phyloP scores from a whole-genome alignment of 495 filamentous ascomycete genomes.

The Tuber borchii region DNA sequence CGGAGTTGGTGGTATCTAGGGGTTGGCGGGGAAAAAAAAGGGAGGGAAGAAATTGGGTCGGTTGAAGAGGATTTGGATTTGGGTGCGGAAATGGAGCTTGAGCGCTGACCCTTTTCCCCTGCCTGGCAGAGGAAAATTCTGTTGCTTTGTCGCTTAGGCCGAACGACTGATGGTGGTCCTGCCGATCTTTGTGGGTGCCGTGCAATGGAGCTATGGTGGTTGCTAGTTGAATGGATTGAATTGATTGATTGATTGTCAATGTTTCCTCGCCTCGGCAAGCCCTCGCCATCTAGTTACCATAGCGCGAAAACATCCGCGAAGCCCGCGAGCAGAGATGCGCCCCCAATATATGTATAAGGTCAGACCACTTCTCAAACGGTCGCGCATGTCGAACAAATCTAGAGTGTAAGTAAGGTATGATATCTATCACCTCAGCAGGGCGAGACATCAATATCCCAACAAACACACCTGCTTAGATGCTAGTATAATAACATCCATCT shows the following conservation, averaged over 20 bases:
- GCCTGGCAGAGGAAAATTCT: neutral
- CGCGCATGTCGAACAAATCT: neutral
- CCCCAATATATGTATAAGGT: neutral
- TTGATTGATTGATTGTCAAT: neutral
- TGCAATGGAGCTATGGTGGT: neutral
- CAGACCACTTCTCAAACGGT: neutral
- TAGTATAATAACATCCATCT: neutral
- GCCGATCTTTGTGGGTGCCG: neutral
- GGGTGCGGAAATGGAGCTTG: neutral
- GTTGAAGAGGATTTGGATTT: neutral
- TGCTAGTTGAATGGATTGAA: neutral
- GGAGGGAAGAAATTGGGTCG: too few species aligned
- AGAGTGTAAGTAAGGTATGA: too few species aligned
- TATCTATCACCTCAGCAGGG: neutral
- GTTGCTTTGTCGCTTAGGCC: neutral
- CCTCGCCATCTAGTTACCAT: neutral
- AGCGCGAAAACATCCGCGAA: neutral
- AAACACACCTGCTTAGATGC: neutral
- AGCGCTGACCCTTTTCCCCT: neutral
- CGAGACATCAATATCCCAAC: neutral
- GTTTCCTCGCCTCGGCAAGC: neutral
- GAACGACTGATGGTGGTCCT: neutral
- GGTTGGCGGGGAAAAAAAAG: neutral
- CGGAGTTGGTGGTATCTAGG: neutral
- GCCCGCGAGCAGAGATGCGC: neutral